These are phyloP conservation scores for Chytriomyces sp. DNA, from an alignment of 192 early-diverging fungal genomes.

Conservation along the genomic window DNA sequence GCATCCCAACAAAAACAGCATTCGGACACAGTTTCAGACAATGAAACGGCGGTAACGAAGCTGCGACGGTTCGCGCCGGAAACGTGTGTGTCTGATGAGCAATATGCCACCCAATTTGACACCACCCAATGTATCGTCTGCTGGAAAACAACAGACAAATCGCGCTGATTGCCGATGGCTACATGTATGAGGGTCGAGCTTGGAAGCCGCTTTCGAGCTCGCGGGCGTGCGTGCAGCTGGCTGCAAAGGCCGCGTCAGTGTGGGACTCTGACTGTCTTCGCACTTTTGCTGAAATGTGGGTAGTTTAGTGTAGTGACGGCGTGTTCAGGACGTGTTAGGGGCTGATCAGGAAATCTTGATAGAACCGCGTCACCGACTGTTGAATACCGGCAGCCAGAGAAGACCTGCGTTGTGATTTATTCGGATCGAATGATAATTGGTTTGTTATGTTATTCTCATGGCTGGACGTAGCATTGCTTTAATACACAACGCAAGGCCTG, in stretches of 20 bases:
- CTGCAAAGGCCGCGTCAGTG: not conserved
- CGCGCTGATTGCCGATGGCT: constrained; percentile 16
- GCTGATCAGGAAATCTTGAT: not conserved
- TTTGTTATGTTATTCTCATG: not conserved
- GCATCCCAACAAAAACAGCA: not conserved
- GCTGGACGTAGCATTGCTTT: not conserved
- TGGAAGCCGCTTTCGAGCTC: constrained; percentile 13
- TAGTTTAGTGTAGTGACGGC: not conserved
- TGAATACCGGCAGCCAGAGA: constrained; percentile 18
- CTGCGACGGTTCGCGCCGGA: not conserved
- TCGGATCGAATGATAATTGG: not conserved
- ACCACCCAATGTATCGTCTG: not conserved
- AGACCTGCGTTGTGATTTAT: constrained; percentile 13
- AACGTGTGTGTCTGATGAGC: not conserved
- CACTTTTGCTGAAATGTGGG: constrained; percentile 18
- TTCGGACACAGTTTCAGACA: not conserved
- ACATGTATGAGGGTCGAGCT: not conserved
- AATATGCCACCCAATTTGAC: not conserved
- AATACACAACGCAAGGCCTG: not conserved
- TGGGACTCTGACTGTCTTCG: constrained; percentile 11
- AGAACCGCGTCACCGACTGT: not conserved
- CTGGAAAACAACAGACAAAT: not conserved
- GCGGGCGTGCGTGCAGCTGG: not conserved
- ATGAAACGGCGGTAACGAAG: constrained; percentile 2
- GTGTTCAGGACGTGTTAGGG: not conserved